Evolutionary conservation across 352 stramenopile genomes (phyloP), one percentile per base, ranked within the genome.

Genomic region (Phytophthora rubi): DNA sequence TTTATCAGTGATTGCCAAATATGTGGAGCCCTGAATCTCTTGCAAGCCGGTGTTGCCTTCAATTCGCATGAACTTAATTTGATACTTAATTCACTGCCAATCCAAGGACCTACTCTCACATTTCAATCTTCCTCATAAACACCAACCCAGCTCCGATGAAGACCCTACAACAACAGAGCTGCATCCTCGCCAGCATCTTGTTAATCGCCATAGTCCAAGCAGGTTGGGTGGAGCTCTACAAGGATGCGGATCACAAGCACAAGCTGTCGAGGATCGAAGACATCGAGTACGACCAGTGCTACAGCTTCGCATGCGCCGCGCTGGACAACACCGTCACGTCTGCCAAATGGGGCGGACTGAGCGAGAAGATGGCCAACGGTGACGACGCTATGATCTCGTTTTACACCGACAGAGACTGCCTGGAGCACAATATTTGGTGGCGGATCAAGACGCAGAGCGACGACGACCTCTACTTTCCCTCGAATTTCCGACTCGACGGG

Each of bases 401-500:
- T 32, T 62, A 54, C 9, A 62, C 26, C 12, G 39, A 62, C 13
- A 53, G 44, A 32, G n/a, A n/a, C 56, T 62, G 56, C n/a, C 23
- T 30, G 15, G 15, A 21, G 15, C 23, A 23, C 56, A 28, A 62
- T 7, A 35, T 62, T 16, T 53, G 56, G 44, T 54, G 56, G 56
- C 26, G 26, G 4, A 12, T 53, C 15, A 53, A 33, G 4, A 62
- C 56, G 6, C 56, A 62, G 44, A 62, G 56, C 26, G 44, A 52
- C 42, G 28, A 47, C 28, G 26, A 28, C 30, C 39, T 53, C 8
- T 37, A 56, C 18, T 64, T 56, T 6, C 58, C 58, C 4, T 49
- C 44, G 10, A 57, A 57, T 21, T 64, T 64, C 33, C 44, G 58
- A 10, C 58, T 64, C 3, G 58, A 64, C 32, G 58, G 56, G 6